phyloP scores from a whole-genome alignment of 495 filamentous ascomycete genomes.

The Rhizodiscina lignyota region DNA sequence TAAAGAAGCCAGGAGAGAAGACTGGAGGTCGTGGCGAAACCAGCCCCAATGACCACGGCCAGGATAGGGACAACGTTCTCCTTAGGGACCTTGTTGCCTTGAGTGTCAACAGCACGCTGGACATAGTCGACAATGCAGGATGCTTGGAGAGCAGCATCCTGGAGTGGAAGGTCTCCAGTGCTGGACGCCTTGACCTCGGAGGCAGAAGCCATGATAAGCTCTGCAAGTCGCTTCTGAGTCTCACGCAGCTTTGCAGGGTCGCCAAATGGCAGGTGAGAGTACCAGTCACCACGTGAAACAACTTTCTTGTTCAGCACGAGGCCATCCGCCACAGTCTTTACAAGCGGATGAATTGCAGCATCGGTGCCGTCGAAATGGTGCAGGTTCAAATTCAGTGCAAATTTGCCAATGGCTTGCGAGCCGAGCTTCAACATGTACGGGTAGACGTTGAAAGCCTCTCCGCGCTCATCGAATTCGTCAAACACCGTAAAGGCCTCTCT shows the following conservation, averaged over 20 bases:
- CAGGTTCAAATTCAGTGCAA: slow-evolving; percentile 34
- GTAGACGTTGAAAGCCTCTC: slow-evolving; percentile 39
- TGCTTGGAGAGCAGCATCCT: slow-evolving; percentile 34
- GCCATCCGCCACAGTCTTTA: slow-evolving; percentile 23
- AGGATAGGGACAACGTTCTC: slow-evolving; percentile 18
- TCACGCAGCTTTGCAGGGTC: slow-evolving; percentile 24
- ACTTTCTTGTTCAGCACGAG: slow-evolving; percentile 37
- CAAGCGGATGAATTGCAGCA: slow-evolving; percentile 25
- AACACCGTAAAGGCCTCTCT: slow-evolving; percentile 31
- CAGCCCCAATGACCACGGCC: slow-evolving; percentile 28
- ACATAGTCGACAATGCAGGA: slow-evolving; percentile 33
- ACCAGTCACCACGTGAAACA: slow-evolving; percentile 31
- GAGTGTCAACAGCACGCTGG: slow-evolving; percentile 29
- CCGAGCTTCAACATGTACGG: slow-evolving; percentile 43
- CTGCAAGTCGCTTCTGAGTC: slow-evolving; percentile 14
- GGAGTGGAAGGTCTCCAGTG: slow-evolving; percentile 27
- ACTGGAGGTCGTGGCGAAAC: slow-evolving; percentile 35
- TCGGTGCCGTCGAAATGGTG: slow-evolving; percentile 31
- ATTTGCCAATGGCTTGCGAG: slow-evolving; percentile 33
- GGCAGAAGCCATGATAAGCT: slow-evolving; percentile 25
- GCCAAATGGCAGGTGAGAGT: slow-evolving; percentile 32
- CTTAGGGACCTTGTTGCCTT: slow-evolving; percentile 33
- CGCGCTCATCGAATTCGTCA: slow-evolving; percentile 31
- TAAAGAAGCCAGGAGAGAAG: slow-evolving; percentile 39
- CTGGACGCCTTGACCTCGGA: slow-evolving; percentile 16